Percentiles rank a stretch among this genome's conserved stretches.
Conservation (phyloP, 2,329 filamentous ascomycete genomes). For the Cytospora schulzeri region DNA sequence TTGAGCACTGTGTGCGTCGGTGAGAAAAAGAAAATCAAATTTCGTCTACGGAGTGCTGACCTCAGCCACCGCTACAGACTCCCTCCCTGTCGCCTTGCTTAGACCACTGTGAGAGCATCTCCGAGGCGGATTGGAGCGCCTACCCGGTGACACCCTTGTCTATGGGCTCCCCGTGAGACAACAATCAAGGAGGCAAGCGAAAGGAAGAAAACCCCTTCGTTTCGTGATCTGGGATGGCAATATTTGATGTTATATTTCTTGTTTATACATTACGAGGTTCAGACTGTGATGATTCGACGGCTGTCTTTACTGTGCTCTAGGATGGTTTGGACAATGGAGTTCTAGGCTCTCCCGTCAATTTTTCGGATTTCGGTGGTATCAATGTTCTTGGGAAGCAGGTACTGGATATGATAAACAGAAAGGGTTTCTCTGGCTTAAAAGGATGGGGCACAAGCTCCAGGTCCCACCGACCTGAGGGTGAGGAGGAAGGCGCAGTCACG, state of each 20-base stretch:
- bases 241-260: background rate
- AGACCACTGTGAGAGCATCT: conserved; percentile 66
- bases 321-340: background rate
- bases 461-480: background rate
- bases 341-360: background rate
- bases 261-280: background rate
- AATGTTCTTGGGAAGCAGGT: background rate
- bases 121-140: conserved; percentile 60
- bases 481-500: background rate
- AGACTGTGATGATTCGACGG: background rate
- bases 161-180: conserved; percentile 45
- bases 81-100: conserved; percentile 76
- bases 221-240: background rate
- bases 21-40: conserved; percentile 11
- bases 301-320: background rate
- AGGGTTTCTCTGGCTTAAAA: background rate
- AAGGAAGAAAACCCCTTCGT: background rate
- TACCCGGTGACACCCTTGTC: conserved; percentile 72
- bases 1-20: conserved; percentile 16
- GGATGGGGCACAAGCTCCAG: background rate
- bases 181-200: conserved; percentile 3
- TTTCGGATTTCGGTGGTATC: background rate
- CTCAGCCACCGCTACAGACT: conserved; percentile 57
- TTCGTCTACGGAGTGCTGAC: conserved; percentile 28
- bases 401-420: background rate